A percentile compares a stretch with the other conserved stretches of the same genome.
phyloP scores from a whole-genome alignment of 768 basidiomycete genomes.

The Trichaptum fuscoviolaceum region DNA sequence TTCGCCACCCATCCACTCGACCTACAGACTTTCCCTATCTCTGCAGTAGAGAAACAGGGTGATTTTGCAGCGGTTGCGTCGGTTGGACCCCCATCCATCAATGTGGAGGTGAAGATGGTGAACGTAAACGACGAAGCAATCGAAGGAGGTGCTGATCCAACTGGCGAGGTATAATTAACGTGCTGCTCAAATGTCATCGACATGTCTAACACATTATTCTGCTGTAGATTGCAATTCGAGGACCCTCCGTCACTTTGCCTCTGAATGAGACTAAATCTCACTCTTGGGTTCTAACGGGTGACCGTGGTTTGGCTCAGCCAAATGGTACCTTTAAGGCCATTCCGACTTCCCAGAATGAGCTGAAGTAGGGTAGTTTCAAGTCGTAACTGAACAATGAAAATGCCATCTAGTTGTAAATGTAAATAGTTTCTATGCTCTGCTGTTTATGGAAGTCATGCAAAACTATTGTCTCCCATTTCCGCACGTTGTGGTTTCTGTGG shows the following conservation, averaged over 20 bases:
- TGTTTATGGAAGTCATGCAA: background rate
- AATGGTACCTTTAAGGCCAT: slow-evolving; percentile 58
- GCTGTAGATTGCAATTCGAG: slow-evolving; percentile 43
- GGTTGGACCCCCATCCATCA: slow-evolving; percentile 78
- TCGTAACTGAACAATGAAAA: background rate
- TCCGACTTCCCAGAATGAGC: background rate
- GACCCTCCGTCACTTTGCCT: slow-evolving; percentile 64
- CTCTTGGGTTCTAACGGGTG: slow-evolving; percentile 41
- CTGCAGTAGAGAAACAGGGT: slow-evolving; percentile 25
- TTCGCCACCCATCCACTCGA: slow-evolving; percentile 83
- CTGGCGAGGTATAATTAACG: slow-evolving; percentile 38
- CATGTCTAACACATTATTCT: background rate
- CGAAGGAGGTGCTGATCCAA: slow-evolving; percentile 63
- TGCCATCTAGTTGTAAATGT: background rate
- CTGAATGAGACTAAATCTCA: slow-evolving; percentile 24
- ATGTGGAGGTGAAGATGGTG: slow-evolving; percentile 77
- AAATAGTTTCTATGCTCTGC: background rate
- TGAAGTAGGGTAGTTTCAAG: background rate
- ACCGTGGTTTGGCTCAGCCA: slow-evolving; percentile 45
- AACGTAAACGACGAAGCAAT: slow-evolving; percentile 60
- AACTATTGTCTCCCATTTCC: background rate
- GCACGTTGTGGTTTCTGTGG: too few species aligned
- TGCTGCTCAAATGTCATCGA: background rate
- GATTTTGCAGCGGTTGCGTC: slow-evolving; percentile 39
- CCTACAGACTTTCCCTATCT: slow-evolving; percentile 61